phyloP scores from a whole-genome alignment of 257 asterid species.

The Datura wrightii region DNA sequence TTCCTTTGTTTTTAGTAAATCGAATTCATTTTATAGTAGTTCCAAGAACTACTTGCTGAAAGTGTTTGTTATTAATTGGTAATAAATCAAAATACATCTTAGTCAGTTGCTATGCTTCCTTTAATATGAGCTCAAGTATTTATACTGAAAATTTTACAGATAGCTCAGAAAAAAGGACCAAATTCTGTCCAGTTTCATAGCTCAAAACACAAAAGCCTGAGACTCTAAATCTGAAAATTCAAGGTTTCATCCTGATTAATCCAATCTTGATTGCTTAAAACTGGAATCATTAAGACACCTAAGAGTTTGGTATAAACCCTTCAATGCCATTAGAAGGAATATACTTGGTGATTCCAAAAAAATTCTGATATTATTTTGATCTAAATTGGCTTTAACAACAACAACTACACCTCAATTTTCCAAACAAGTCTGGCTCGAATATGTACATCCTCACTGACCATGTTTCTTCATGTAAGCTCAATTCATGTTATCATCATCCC shows the following conservation, averaged over 20 bases:
- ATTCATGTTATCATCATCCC: background rate
- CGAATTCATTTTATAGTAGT: background rate
- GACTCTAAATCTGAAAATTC: background rate
- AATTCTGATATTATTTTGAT: background rate
- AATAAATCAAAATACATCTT: constrained; percentile 12
- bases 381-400: constrained; percentile 8
- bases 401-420: background rate
- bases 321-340: background rate
- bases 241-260: background rate
- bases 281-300: background rate
- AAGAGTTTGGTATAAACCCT: background rate
- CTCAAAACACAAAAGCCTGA: background rate
- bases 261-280: background rate
- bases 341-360: constrained; percentile 2
- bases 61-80: constrained; percentile 11
- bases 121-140: constrained; percentile 1
- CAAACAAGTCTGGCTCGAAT: background rate
- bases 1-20: background rate
- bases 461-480: background rate
- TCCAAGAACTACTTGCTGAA: background rate
- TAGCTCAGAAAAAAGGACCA: background rate
- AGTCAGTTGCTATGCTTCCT: background rate
- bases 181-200: constrained; percentile 12
- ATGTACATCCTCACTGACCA: background rate
- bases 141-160: background rate